Evolutionary conservation across 148 eudicot genomes (phyloP).

Genomic region (Arctostaphylos glauca): DNA sequence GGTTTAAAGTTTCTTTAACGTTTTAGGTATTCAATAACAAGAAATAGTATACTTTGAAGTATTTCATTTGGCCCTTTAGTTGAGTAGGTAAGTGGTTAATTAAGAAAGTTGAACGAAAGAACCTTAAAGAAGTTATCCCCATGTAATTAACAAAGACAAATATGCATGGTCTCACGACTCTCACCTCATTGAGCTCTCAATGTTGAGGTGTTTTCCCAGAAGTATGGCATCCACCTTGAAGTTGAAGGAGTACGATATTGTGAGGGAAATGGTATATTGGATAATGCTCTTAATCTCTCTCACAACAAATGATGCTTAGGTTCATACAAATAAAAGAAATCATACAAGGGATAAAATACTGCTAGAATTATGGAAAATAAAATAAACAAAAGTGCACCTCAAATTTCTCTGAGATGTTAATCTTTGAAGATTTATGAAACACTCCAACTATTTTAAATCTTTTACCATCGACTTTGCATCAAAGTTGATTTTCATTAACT

Average conservation of each 20-base stretch:
- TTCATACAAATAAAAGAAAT: background rate
- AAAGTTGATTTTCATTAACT: background rate
- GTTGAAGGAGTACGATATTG: background rate
- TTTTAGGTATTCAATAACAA: no score
- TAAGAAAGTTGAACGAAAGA: background rate
- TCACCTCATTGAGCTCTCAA: background rate
- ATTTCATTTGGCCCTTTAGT: no score
- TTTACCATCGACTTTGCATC: background rate
- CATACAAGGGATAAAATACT: background rate
- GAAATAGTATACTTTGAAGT: no score
- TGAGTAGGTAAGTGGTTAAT: no score
- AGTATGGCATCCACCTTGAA: background rate
- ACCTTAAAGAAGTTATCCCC: background rate
- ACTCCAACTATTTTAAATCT: background rate
- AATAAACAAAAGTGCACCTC: background rate
- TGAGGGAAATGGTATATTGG: background rate
- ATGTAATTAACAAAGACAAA: no score
- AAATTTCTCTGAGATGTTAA: background rate
- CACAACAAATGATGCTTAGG: background rate
- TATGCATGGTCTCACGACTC: background rate
- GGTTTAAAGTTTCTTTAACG: background rate
- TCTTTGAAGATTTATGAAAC: background rate
- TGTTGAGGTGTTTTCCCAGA: background rate
- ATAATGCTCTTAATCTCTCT: background rate
- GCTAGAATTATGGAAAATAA: background rate